Evolutionary conservation across 1,139 yeast species (phyloP), one percentile per base, ranked within the genome.

Genomic region (Meyerozyma sp.): DNA sequence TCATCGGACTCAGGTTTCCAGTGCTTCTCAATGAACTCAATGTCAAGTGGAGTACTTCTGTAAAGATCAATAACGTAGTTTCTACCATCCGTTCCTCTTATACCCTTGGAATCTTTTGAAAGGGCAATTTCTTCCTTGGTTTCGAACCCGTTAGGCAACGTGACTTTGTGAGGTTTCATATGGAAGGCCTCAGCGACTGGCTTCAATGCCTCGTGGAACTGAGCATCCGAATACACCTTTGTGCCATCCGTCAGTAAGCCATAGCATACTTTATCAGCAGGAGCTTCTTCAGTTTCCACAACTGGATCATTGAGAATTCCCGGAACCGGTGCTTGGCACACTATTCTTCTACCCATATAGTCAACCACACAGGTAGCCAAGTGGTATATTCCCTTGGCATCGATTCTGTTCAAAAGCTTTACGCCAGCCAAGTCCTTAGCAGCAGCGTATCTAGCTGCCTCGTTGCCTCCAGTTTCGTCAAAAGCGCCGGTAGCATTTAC

Each of bases 271-370:
- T 77, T 79, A 42, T 52, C 62, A 38, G 63, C 63, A 44, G 66
- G 63, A 7, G 52, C 58, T 14, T 53, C 59, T 18, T 55, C 60
- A 8, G 47, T 48, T 3, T 43, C 49, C 13, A 58, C 63, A 8
- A 53, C 53, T 16, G 65, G 57, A 44, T 76, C 77, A 45, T 78
- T 74, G 66, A 91, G 85, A 48, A 91, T 80, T 48, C 98, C 98
- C n/a, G 98, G 98, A 41, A 93, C 95, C 21, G 97, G 96, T 13
- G 96, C 88, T 69, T 93, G 98, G 61, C 95, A 90, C 37, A 91
- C 77, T 36, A 91, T 72, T 62, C 98, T 79, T 56, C 81, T 84
- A 49, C 98, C 98, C 62, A 86, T 81, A 65, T 79, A 91, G 63
- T 93, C 98, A 45, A 93, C 89, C 47, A 91, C 77, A 39, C 91